phyloP scores from a whole-genome alignment of 2,329 filamentous ascomycete genomes.

The Sordariomycetes sp. region DNA sequence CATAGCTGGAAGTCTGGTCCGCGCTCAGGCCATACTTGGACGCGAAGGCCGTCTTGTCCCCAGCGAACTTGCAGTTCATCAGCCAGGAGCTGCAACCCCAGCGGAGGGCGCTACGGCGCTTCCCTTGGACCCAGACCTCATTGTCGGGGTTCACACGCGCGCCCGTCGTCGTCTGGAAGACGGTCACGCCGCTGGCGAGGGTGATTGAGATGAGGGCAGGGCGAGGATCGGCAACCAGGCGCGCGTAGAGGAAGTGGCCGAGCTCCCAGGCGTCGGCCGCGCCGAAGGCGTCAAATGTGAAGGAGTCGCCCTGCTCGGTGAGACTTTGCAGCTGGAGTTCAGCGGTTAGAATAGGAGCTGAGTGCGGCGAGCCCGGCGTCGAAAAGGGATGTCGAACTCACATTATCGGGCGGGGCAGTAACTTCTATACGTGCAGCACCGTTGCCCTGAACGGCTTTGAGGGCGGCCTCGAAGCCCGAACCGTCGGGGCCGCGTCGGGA shows the following conservation, averaged over 20 bases:
- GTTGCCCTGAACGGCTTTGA: conserved; percentile 1
- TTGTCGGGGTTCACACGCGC: conserved; percentile 61
- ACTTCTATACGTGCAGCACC: background rate
- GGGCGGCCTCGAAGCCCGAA: conserved; percentile 5
- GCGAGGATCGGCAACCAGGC: conserved; percentile 41
- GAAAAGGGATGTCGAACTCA: background rate
- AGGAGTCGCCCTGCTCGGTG: conserved; percentile 27
- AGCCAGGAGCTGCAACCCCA: conserved; percentile 63
- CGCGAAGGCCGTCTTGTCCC: conserved; percentile 54
- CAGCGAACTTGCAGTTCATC: conserved; percentile 55
- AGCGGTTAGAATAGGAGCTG: background rate
- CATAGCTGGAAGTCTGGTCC: conserved; percentile 50
- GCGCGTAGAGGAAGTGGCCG: conserved; percentile 51
- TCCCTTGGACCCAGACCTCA: conserved; percentile 59
- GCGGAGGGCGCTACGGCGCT: conserved; percentile 60
- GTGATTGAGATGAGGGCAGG: conserved; percentile 54
- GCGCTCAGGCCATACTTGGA: conserved; percentile 52
- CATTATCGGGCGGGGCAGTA: background rate
- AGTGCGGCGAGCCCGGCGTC: too few relatives aligned
- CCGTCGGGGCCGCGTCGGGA: conserved; percentile 3
- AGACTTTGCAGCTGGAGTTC: conserved; percentile 14
- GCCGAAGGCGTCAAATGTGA: conserved; percentile 45
- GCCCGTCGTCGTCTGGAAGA: conserved; percentile 62
- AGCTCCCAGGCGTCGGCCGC: conserved; percentile 54
- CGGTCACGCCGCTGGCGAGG: conserved; percentile 47